Percentiles rank a stretch among this genome's conserved stretches.
These are phyloP conservation scores for Daldinia decipiens DNA, from an alignment of 495 filamentous ascomycete genomes.

Conservation along the genomic window DNA sequence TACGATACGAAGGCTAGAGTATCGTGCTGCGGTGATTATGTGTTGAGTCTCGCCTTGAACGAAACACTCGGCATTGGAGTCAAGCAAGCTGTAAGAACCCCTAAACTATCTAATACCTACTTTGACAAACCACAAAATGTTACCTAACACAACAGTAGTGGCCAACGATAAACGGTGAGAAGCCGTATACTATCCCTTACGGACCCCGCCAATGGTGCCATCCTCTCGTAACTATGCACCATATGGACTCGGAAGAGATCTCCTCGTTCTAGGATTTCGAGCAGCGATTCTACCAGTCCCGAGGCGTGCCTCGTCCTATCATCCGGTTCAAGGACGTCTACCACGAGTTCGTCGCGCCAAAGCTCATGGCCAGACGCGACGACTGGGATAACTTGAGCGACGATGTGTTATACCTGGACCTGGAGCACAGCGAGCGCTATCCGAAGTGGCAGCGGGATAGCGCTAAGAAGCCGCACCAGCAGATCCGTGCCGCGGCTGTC, in stretches of 20 bases:
- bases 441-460: conserved; percentile 44
- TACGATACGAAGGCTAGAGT: conserved; percentile 64
- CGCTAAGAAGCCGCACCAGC: conserved; percentile 42
- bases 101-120: neutral
- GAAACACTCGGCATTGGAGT: conserved; percentile 54
- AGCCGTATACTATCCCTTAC: conserved; percentile 61
- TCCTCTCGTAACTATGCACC: conserved; percentile 69
- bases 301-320: conserved; percentile 27
- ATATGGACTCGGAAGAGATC: conserved; percentile 64
- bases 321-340: conserved; percentile 60
- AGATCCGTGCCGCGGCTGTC: conserved; percentile 42
- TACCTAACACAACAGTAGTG: conserved; percentile 44
- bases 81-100: conserved; percentile 49
- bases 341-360: conserved; percentile 52
- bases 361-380: conserved; percentile 47
- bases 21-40: conserved; percentile 76
- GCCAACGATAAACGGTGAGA: conserved; percentile 69
- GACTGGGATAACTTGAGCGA: conserved; percentile 64
- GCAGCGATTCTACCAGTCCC: conserved; percentile 45
- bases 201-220: conserved; percentile 67
- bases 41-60: conserved; percentile 67
- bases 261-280: conserved; percentile 66
- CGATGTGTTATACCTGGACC: conserved; percentile 54
- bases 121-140: neutral
- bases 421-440: conserved; percentile 29